Conservation (phyloP, 2,329 filamentous ascomycete genomes). For the Aureobasidium leucospermi region DNA sequence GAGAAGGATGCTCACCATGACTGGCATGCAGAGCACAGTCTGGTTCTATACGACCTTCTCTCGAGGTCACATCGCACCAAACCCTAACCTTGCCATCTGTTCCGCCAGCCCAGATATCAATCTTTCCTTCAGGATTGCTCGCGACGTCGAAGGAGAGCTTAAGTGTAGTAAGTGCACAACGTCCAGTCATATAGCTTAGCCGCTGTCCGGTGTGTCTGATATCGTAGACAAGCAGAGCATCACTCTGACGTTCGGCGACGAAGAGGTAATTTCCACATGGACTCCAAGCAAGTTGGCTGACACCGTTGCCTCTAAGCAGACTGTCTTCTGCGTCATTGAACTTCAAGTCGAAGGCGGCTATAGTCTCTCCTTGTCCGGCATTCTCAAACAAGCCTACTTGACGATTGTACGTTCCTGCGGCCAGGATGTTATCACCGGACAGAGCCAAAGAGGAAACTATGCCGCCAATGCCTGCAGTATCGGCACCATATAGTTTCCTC, state of each 20-base stretch:
- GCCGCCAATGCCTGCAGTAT: conserved; percentile 47
- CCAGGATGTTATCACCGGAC: conserved; percentile 41
- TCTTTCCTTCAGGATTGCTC: conserved; percentile 23
- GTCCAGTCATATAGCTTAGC: conserved; percentile 41
- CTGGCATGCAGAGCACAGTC: conserved; percentile 33
- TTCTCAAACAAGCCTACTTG: conserved; percentile 49
- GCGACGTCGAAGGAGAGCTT: conserved; percentile 49
- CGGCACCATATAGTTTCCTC: conserved; percentile 29
- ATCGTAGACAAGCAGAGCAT: conserved; percentile 52
- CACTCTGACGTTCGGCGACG: conserved; percentile 49
- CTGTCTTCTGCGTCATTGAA: conserved; percentile 27
- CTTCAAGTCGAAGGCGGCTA: conserved; percentile 45
- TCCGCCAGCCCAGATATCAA: conserved; percentile 54
- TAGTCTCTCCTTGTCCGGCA: conserved; percentile 40
- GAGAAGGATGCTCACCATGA: background rate
- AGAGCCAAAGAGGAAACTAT: conserved; percentile 47
- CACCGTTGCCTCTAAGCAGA: conserved; percentile 41
- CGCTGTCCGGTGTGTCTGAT: conserved; percentile 47
- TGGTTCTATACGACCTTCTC: conserved; percentile 35
- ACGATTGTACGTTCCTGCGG: conserved; percentile 52
- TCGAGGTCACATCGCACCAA: conserved; percentile 41
- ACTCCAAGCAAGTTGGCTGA: conserved; percentile 52
- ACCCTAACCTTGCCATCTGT: conserved; percentile 43
- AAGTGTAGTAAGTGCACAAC: conserved; percentile 45
- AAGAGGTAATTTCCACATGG: conserved; percentile 52